Conservation (phyloP, 2,329 filamentous ascomycete species). For the Salinomyces thailandicus region DNA sequence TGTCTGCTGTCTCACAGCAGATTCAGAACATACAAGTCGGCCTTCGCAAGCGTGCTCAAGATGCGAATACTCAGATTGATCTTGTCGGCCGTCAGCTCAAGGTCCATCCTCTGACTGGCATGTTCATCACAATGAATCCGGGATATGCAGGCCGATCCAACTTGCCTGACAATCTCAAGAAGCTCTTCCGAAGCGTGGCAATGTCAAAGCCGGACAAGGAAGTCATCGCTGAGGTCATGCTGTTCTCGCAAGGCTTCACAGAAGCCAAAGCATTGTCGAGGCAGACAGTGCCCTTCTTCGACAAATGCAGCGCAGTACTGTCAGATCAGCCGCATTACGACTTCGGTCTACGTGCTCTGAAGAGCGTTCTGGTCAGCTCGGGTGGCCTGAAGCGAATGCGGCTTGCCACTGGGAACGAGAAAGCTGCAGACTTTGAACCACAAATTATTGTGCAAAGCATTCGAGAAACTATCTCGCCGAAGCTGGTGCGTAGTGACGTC, state of each 20-base stretch:
- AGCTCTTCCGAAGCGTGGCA: conserved; percentile 95
- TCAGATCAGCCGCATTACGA: conserved; percentile 99
- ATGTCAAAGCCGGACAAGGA: conserved; percentile 99
- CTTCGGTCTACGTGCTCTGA: conserved; percentile 92
- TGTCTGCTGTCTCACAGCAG: conserved; percentile 96
- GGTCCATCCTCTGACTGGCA: conserved; percentile 87
- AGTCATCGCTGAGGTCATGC: conserved; percentile 98
- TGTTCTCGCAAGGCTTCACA: conserved; percentile 98
- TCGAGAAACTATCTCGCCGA: conserved; percentile 94
- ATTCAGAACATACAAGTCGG: conserved; percentile 99
- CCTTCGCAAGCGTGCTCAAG: conserved; percentile 70
- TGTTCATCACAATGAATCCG: conserved; percentile 99
- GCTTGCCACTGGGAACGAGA: conserved; percentile 48
- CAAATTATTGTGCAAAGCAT: conserved; percentile 99
- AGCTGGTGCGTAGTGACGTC: conserved; percentile 86
- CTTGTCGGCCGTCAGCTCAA: conserved; percentile 80
- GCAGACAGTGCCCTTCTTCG: conserved; percentile 97
- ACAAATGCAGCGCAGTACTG: conserved; percentile 67
- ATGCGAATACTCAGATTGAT: conserved; percentile 83
- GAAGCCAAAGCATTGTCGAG: conserved; percentile 89
- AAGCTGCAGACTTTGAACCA: conserved; percentile 60
- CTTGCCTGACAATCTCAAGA: conserved; percentile 97
- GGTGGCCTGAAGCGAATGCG: conserved; percentile 86
- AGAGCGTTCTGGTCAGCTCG: conserved; percentile 96
- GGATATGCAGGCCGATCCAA: conserved; percentile 97